Conservation (phyloP, 2,329 filamentous ascomycete genomes). For the Sarocladium kiliense region DNA sequence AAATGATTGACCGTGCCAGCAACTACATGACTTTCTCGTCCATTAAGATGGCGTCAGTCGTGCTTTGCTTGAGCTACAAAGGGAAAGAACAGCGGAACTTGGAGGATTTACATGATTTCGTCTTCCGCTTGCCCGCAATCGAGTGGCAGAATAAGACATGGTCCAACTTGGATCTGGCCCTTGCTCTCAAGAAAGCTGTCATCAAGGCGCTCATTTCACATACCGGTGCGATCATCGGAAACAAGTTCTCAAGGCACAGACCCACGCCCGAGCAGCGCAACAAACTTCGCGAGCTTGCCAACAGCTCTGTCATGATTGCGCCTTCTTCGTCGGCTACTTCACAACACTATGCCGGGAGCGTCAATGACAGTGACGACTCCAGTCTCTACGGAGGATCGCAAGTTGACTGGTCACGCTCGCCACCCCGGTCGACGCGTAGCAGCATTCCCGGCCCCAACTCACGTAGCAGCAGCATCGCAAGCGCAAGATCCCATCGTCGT, state of each 20-base stretch:
- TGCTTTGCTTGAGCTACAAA: conserved; percentile 93
- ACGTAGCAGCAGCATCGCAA: conserved; percentile 48
- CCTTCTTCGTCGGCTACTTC: conserved; percentile 34
- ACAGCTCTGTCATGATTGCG: conserved; percentile 60
- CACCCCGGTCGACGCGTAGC: conserved; percentile 47
- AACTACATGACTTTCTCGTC: conserved; percentile 97
- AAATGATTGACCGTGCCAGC: conserved; percentile 93
- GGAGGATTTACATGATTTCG: conserved; percentile 95
- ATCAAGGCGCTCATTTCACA: conserved; percentile 92
- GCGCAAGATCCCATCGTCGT: conserved; percentile 35
- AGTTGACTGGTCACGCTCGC: conserved; percentile 55
- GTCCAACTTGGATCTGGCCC: conserved; percentile 92
- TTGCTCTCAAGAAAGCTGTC: conserved; percentile 90
- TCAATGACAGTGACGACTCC: conserved; percentile 52
- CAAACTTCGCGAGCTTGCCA: conserved; percentile 79
- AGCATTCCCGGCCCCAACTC: conserved; percentile 39
- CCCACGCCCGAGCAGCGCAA: conserved; percentile 75
- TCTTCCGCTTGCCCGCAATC: conserved; percentile 89
- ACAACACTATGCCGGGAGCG: conserved; percentile 33
- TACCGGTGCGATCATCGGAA: conserved; percentile 91
- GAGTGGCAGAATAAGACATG: conserved; percentile 99
- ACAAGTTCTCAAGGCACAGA: conserved; percentile 89
- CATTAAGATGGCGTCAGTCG: conserved; percentile 91
- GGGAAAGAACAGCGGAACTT: conserved; percentile 93
- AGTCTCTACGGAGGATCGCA: conserved; percentile 48